Evolutionary conservation across 495 filamentous ascomycete species (phyloP).

Genomic region (Opeltia flavorubescens): DNA sequence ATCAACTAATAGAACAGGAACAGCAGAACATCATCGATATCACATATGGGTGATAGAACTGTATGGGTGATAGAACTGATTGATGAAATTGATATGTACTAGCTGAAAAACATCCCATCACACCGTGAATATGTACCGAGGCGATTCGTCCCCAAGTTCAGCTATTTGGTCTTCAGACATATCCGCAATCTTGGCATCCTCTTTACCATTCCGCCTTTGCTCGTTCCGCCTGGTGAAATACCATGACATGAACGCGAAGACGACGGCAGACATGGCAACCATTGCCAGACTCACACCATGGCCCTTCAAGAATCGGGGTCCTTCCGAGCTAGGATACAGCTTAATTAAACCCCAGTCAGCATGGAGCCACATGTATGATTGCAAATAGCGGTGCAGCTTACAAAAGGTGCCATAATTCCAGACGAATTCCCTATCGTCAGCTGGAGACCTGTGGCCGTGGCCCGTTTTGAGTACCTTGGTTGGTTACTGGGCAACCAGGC

Average conservation of each 20-base stretch:
- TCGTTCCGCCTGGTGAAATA: constrained; percentile 41
- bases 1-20: too few relatives aligned
- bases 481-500: constrained; percentile 48
- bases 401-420: constrained; percentile 56
- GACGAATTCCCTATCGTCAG: constrained; percentile 49
- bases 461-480: constrained; percentile 59
- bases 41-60: too few relatives aligned
- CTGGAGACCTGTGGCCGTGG: constrained; percentile 55
- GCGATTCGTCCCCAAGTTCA: constrained; percentile 55
- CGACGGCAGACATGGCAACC: constrained; percentile 30
- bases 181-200: constrained; percentile 38
- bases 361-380: neutral
- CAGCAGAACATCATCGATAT: too few relatives aligned
- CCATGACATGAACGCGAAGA: constrained; percentile 42
- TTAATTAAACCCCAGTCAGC: constrained; percentile 9
- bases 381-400: constrained; percentile 24
- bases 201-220: constrained; percentile 34
- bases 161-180: constrained; percentile 50
- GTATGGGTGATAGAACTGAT: too few relatives aligned
- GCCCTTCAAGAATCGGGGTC: constrained; percentile 34
- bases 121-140: constrained; percentile 42
- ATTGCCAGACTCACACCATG: constrained; percentile 42
- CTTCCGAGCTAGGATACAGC: constrained; percentile 24
- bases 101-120: too few relatives aligned
- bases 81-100: too few relatives aligned